Conservation (phyloP, 768 basidiomycete species). For the Leccinum subgranulosum region DNA sequence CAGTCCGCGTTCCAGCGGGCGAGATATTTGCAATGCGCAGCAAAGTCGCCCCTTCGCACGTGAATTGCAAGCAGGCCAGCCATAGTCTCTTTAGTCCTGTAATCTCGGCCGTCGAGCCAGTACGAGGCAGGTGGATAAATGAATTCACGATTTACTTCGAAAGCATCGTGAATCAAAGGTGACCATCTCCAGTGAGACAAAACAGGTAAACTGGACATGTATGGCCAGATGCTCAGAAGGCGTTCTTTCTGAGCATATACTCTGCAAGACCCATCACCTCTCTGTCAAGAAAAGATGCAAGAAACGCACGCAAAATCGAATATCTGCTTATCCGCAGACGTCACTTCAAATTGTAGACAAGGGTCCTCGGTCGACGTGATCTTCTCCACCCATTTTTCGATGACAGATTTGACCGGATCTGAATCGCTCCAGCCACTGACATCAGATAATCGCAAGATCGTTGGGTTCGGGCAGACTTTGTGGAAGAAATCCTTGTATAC, state of each 20-base stretch:
- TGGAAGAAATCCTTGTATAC: slow-evolving; percentile 37
- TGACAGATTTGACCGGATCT: slow-evolving; percentile 28
- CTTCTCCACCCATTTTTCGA: slow-evolving; percentile 35
- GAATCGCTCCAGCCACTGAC: slow-evolving; percentile 18
- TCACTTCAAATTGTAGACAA: slow-evolving; percentile 36
- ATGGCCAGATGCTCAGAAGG: slow-evolving; percentile 33
- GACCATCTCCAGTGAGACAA: slow-evolving; percentile 37
- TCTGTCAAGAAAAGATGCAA: not conserved
- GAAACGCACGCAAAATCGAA: slow-evolving; percentile 14
- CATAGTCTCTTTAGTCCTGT: slow-evolving; percentile 8
- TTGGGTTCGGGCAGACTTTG: slow-evolving; percentile 35
- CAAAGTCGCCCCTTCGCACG: slow-evolving; percentile 49
- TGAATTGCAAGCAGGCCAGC: slow-evolving; percentile 45
- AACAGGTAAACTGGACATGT: slow-evolving; percentile 31
- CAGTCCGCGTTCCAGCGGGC: slow-evolving; percentile 32
- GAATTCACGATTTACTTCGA: slow-evolving; percentile 16
- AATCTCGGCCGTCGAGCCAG: slow-evolving; percentile 2
- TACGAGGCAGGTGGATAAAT: slow-evolving; percentile 17
- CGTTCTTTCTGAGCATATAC: slow-evolving; percentile 28
- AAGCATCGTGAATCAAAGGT: slow-evolving; percentile 27
- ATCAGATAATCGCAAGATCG: slow-evolving; percentile 28
- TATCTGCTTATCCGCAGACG: slow-evolving; percentile 14
- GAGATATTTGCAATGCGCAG: slow-evolving; percentile 40
- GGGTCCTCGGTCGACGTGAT: slow-evolving; percentile 33
- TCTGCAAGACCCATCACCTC: slow-evolving; percentile 16